Conservation (phyloP, 768 basidiomycete species). For the Tremella fuciformis region DNA sequence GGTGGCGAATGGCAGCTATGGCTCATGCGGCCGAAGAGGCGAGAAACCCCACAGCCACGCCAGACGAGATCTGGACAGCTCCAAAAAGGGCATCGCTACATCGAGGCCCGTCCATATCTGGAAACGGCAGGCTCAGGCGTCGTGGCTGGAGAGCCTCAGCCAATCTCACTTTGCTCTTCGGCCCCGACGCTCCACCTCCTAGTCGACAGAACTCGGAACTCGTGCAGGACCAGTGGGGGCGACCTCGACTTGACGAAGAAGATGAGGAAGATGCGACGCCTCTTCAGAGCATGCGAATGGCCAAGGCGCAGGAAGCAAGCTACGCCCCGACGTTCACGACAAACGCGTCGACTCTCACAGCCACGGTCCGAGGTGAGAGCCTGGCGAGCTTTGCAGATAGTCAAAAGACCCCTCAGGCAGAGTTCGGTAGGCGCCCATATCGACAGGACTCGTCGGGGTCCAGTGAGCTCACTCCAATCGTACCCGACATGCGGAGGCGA, state of each 20-base stretch:
- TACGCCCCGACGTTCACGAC: slow-evolving; percentile 11
- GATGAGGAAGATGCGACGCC: slow-evolving; percentile 34
- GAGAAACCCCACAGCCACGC: background rate
- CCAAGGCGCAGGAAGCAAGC: slow-evolving; percentile 9
- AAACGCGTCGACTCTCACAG: slow-evolving; percentile 17
- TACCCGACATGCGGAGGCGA: slow-evolving; percentile 1
- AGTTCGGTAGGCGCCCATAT: slow-evolving; percentile 12
- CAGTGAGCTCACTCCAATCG: slow-evolving; percentile 19
- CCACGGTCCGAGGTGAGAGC: slow-evolving; percentile 10
- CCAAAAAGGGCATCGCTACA: slow-evolving; percentile 15
- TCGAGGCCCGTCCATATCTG: slow-evolving; percentile 26
- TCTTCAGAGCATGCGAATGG: slow-evolving; percentile 14
- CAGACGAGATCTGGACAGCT: background rate
- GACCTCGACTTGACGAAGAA: slow-evolving; percentile 26
- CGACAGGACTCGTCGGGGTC: slow-evolving; percentile 6
- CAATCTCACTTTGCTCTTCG: slow-evolving; percentile 4
- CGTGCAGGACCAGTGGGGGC: slow-evolving; percentile 21
- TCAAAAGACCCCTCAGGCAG: slow-evolving; percentile 21
- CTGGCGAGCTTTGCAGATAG: slow-evolving; percentile 5
- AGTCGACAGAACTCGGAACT: slow-evolving; percentile 23
- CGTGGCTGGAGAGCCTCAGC: slow-evolving; percentile 37
- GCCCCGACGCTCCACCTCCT: slow-evolving; percentile 6
- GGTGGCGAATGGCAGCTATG: slow-evolving; percentile 18
- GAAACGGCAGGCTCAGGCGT: slow-evolving; percentile 29
- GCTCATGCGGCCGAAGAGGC: background rate